These are phyloP conservation scores for Tetrahymena malaccensis DNA, from an alignment of 73 alveolate species.

Conservation along the genomic window DNA sequence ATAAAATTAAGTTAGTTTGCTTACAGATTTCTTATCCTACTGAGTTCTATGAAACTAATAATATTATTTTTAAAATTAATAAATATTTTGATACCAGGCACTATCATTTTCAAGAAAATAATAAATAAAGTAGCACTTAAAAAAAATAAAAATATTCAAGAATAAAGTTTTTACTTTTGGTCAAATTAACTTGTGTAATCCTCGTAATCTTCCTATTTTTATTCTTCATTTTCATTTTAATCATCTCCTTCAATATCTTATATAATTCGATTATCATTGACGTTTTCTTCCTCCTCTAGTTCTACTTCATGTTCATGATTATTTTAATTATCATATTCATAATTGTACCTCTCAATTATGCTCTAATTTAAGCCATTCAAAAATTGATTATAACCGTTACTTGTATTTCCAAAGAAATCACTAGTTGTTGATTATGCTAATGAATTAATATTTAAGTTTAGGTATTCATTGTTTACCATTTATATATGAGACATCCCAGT, in stretches of 20 bases:
- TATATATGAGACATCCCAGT: background rate
- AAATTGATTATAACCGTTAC: background rate
- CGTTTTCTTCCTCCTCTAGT: background rate
- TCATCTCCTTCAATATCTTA: background rate
- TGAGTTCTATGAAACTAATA: background rate
- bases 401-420: background rate
- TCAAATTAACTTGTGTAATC: background rate
- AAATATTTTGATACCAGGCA: background rate
- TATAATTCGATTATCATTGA: background rate
- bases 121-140: too few species aligned
- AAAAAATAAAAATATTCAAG: background rate
- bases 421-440: background rate
- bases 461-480: background rate
- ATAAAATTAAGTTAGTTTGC: background rate
- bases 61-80: background rate
- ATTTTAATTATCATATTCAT: background rate
- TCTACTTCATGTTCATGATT: background rate
- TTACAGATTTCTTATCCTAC: background rate
- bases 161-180: background rate
- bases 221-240: background rate
- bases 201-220: background rate
- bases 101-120: too few species aligned
- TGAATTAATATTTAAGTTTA: background rate
- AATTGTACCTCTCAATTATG: background rate
- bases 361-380: background rate